Percentiles rank a stretch among this genome's conserved stretches.
These are phyloP conservation scores for Coniochaeta sp. DNA, from an alignment of 2,329 filamentous ascomycete species.

Conservation along the genomic window DNA sequence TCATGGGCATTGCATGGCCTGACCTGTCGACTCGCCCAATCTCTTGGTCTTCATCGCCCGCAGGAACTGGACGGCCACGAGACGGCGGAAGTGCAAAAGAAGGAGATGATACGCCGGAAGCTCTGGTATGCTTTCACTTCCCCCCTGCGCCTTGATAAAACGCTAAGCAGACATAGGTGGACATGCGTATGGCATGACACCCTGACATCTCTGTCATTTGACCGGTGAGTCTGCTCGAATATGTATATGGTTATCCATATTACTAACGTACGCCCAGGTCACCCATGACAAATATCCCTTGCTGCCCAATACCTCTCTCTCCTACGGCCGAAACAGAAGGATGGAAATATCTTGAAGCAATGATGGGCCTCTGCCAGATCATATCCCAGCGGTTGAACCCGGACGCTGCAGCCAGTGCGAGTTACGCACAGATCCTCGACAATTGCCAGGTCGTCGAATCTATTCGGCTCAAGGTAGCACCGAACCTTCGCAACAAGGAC, in stretches of 20 bases:
- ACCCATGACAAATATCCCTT: conserved; percentile 54
- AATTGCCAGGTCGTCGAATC: conserved; percentile 48
- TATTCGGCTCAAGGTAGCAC: conserved; percentile 38
- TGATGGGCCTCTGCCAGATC: conserved; percentile 57
- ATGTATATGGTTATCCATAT: background rate
- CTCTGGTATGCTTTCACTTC: conserved; percentile 36
- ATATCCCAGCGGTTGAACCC: conserved; percentile 51
- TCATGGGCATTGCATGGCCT: conserved; percentile 59
- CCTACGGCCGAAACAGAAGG: conserved; percentile 34
- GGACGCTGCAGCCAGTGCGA: conserved; percentile 39
- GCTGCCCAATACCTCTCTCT: conserved; percentile 43
- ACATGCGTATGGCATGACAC: conserved; percentile 62
- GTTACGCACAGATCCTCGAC: conserved; percentile 47
- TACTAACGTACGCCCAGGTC: conserved; percentile 26
- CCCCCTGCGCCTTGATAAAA: background rate
- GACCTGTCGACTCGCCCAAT: conserved; percentile 58
- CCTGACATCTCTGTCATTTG: conserved; percentile 57
- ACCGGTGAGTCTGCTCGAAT: conserved; percentile 35
- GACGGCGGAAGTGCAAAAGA: conserved; percentile 37
- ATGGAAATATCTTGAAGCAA: conserved; percentile 54
- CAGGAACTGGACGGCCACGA: conserved; percentile 36
- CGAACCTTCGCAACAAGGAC: conserved; percentile 51
- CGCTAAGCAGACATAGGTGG: conserved; percentile 32
- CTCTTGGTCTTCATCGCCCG: conserved; percentile 50
- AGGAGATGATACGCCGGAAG: conserved; percentile 46